Evolutionary conservation across 2,329 filamentous ascomycete species (phyloP).

Genomic region (Neofusicoccum kwambonambiense): DNA sequence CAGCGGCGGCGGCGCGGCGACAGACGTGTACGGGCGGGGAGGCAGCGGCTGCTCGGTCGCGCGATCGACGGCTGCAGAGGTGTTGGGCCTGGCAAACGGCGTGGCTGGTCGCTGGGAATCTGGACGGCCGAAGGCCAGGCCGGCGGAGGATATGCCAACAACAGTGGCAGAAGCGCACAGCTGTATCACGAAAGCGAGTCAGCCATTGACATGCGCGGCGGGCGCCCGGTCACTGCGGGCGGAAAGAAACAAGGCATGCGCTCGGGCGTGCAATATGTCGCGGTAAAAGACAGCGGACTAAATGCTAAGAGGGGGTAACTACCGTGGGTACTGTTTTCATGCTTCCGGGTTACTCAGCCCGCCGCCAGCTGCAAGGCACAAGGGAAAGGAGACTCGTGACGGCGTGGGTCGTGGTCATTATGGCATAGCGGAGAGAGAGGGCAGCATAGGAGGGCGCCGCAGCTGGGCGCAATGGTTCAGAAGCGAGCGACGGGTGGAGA

Average conservation of each 20-base stretch:
- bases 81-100: constrained; percentile 1
- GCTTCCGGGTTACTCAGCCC: constrained; percentile 38
- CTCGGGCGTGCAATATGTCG: not conserved
- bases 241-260: not conserved
- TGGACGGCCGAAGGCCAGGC: constrained; percentile 56
- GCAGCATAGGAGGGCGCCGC: constrained; percentile 16
- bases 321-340: constrained; percentile 50
- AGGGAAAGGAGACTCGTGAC: constrained; percentile 38
- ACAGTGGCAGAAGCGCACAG: constrained; percentile 62
- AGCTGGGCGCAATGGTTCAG: constrained; percentile 21
- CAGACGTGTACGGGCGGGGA: constrained; percentile 1
- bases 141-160: constrained; percentile 59
- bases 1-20: not conserved
- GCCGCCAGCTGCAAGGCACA: constrained; percentile 34
- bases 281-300: not conserved
- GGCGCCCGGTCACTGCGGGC: not conserved
- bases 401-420: constrained; percentile 38
- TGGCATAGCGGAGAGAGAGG: constrained; percentile 32
- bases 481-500: constrained; percentile 22
- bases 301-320: constrained; percentile 18
- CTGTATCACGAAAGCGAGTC: constrained; percentile 44
- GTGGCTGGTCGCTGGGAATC: constrained; percentile 31
- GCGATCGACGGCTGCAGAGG: not conserved
- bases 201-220: constrained; percentile 32
- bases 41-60: not conserved